phyloP scores from a whole-genome alignment of 805 yeast species.

The Ogataea thermomethanolica region DNA sequence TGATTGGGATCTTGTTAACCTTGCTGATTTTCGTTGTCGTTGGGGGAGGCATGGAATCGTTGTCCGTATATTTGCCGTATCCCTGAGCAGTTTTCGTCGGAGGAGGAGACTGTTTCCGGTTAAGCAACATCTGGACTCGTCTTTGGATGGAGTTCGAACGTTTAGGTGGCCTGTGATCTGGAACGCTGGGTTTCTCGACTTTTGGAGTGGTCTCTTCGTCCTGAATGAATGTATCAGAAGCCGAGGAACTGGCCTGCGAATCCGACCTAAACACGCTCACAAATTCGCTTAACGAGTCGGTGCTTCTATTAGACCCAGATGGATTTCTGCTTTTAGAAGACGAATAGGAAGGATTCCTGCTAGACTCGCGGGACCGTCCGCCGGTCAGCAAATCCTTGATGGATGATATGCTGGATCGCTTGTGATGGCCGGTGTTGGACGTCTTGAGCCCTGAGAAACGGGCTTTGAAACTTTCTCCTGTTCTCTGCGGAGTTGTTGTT shows the following conservation, averaged over 20 bases:
- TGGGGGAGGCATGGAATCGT: conserved; percentile 20
- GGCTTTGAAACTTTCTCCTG: conserved; percentile 24
- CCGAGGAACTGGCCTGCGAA: conserved; percentile 12
- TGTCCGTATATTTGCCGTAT: conserved; percentile 71
- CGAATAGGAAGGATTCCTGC: conserved; percentile 20
- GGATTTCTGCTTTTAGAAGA: conserved; percentile 18
- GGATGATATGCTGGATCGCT: conserved; percentile 35
- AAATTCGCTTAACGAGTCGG: conserved; percentile 24
- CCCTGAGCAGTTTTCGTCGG: conserved; percentile 68
- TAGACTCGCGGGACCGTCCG: conserved; percentile 27
- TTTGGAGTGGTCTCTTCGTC: conserved; percentile 5
- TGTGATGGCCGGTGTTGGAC: conserved; percentile 23
- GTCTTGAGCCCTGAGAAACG: conserved; percentile 17
- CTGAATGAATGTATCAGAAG: conserved; percentile 15
- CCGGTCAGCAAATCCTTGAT: conserved; percentile 36
- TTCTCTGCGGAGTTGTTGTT: conserved; percentile 22
- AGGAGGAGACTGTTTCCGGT: conserved; percentile 42
- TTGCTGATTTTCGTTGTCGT: conserved; percentile 15
- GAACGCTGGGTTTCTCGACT: conserved; percentile 17
- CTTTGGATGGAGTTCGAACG: conserved; percentile 46
- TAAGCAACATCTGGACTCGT: conserved; percentile 50
- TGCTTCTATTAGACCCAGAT: conserved; percentile 18
- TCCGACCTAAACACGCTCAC: conserved; percentile 10
- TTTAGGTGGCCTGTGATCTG: conserved; percentile 27
- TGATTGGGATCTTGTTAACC: conserved; percentile 16